phyloP scores from a whole-genome alignment of 2,329 filamentous ascomycete genomes.

The Aspergillus sp. region DNA sequence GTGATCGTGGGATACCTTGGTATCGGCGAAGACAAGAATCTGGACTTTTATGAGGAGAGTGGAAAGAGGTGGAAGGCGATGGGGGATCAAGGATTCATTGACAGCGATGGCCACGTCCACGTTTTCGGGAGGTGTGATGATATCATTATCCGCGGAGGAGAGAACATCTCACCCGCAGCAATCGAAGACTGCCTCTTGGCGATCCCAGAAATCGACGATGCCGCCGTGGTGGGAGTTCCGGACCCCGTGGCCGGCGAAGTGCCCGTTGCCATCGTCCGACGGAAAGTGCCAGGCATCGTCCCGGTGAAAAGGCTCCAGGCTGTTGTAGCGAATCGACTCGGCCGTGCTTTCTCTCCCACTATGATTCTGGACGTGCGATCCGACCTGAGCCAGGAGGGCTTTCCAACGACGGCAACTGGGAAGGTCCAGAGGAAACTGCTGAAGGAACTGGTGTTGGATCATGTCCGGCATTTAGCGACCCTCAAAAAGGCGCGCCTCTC shows the following conservation, averaged over 20 bases:
- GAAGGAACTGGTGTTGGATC: background rate
- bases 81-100: constrained; percentile 5
- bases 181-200: constrained; percentile 3
- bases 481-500: background rate
- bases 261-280: constrained; percentile 1
- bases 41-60: background rate
- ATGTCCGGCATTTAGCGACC: background rate
- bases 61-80: constrained; percentile 2
- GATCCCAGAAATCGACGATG: background rate
- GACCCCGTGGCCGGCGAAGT: constrained; percentile 7
- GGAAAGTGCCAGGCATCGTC: background rate
- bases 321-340: background rate
- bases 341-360: background rate
- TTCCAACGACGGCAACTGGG: background rate
- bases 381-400: background rate
- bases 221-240: constrained; percentile 4
- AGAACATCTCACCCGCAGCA: constrained; percentile 7
- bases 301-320: background rate
- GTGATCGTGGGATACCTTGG: constrained; percentile 6
- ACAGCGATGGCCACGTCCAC: background rate
- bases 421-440: constrained; percentile 1
- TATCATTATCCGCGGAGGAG: constrained; percentile 9
- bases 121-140: constrained; percentile 6
- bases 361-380: constrained; percentile 1
- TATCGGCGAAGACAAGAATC: background rate